Evolutionary conservation across 1,284 basidiomycete species (phyloP).

Genomic region (Schizopora paradoxa): DNA sequence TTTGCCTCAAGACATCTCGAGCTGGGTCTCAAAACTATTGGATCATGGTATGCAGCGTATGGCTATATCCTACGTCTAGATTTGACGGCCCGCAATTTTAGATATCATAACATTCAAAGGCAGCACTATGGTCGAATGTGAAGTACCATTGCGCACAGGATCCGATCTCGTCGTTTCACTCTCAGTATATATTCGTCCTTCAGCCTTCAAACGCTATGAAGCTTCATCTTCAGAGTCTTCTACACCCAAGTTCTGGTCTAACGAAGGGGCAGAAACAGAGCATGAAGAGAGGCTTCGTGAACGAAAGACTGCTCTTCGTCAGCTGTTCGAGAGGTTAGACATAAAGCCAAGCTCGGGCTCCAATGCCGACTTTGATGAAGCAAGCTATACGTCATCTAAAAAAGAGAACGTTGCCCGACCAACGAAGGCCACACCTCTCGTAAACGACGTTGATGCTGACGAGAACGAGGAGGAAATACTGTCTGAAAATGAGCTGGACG

Average conservation of each 20-base stretch:
- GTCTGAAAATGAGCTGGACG: conserved; percentile 69
- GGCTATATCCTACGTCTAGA: conserved; percentile 2
- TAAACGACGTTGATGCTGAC: conserved; percentile 53
- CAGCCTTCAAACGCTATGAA: conserved; percentile 53
- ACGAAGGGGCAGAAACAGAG: conserved; percentile 69
- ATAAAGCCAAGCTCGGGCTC: conserved; percentile 49
- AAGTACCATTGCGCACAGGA: conserved; percentile 57
- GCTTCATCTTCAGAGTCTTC: conserved; percentile 28
- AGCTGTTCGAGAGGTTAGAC: conserved; percentile 59
- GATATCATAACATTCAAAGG: conserved; percentile 59
- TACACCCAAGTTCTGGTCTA: conserved; percentile 39
- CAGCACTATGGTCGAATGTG: conserved; percentile 66
- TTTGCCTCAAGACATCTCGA: conserved; percentile 59
- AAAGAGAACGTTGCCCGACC: neutral
- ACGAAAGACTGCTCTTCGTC: conserved; percentile 63
- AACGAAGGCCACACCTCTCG: conserved; percentile 30
- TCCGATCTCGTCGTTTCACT: conserved; percentile 67
- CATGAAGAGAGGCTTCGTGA: conserved; percentile 72
- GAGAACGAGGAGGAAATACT: conserved; percentile 73
- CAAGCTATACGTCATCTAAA: conserved; percentile 1
- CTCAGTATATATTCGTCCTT: conserved; percentile 55
- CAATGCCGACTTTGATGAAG: conserved; percentile 23
- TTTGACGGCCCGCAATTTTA: conserved; percentile 25
- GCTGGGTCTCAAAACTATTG: conserved; percentile 68
- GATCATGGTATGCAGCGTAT: conserved; percentile 48